Evolutionary conservation across 441 rosid genomes (phyloP).

Genomic region (Syzygium malaccense): DNA sequence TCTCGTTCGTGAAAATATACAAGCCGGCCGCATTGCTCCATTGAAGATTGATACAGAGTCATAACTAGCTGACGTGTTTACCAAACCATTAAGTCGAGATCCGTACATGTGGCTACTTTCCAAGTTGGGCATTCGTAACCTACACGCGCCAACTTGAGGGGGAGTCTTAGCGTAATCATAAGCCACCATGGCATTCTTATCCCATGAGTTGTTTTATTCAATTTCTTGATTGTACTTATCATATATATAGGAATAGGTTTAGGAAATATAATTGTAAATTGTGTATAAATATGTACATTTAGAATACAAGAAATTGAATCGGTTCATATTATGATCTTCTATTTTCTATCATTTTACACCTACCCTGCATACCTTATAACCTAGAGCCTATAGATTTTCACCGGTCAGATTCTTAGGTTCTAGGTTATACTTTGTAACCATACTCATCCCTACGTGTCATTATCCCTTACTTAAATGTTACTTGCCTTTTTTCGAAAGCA

Average conservation of each 20-base stretch:
- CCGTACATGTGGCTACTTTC: not conserved
- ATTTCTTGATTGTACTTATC: not conserved
- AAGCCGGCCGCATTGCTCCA: not conserved
- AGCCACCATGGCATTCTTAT: not conserved
- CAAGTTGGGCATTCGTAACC: not conserved
- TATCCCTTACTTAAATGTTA: too few relatives aligned
- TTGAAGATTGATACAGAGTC: not conserved
- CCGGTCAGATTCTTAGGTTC: rapidly evolving
- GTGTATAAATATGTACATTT: not conserved
- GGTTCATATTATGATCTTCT: not conserved
- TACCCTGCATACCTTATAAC: too few relatives aligned
- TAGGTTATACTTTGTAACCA: too few relatives aligned
- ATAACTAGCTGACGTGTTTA: not conserved
- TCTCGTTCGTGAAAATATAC: not conserved
- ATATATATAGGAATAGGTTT: not conserved
- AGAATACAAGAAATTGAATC: not conserved
- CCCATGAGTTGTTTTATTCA: not conserved
- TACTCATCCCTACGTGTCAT: too few relatives aligned
- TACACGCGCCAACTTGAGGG: not conserved
- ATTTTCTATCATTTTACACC: not conserved
- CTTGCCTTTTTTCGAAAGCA: too few relatives aligned
- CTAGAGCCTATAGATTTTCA: too few relatives aligned
- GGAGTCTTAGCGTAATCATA: not conserved
- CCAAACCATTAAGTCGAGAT: not conserved
- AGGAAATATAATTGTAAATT: not conserved